A percentile compares a stretch with the other conserved stretches of the same genome.
Conservation (phyloP, 345 rosid species). For the Mercurialis annua region DNA sequence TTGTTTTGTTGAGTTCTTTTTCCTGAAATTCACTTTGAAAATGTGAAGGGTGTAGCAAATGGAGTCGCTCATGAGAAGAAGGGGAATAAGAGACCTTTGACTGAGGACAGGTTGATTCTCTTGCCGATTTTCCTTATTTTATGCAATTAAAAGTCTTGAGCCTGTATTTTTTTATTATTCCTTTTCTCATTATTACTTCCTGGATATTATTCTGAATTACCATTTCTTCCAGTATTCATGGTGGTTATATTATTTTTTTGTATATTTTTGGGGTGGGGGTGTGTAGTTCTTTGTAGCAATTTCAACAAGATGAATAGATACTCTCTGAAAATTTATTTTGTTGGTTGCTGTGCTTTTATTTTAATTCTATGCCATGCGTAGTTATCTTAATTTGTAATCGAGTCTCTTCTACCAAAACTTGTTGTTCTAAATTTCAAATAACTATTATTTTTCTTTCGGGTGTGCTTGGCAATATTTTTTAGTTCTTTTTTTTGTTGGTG, state of each 20-base stretch:
- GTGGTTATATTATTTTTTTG: too few species aligned
- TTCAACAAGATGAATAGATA: background rate
- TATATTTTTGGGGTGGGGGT: too few species aligned
- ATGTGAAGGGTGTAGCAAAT: slow-evolving; percentile 70
- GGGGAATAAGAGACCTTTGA: slow-evolving; percentile 74
- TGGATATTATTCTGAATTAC: background rate
- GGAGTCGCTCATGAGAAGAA: slow-evolving; percentile 81
- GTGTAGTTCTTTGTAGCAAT: background rate
- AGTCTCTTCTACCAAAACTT: too few species aligned
- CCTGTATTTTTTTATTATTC: too few species aligned
- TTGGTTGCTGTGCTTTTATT: background rate
- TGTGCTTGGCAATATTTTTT: background rate
- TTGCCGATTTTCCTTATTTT: background rate
- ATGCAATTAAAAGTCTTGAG: background rate
- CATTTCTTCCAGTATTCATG: too few species aligned
- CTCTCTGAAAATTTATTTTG: background rate
- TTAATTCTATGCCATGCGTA: background rate
- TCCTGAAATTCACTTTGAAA: slow-evolving; percentile 18
- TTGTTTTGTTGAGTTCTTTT: slow-evolving; percentile 6
- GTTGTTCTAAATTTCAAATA: too few species aligned
- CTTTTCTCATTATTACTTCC: too few species aligned
- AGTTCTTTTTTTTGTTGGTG: background rate
- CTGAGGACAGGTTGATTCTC: slow-evolving; percentile 62
- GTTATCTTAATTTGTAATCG: background rate
- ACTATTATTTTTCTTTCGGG: background rate